Base-by-base conservation (phyloP, 2,329 filamentous ascomycete genomes). In the Phaeoacremonium minimum region DNA sequence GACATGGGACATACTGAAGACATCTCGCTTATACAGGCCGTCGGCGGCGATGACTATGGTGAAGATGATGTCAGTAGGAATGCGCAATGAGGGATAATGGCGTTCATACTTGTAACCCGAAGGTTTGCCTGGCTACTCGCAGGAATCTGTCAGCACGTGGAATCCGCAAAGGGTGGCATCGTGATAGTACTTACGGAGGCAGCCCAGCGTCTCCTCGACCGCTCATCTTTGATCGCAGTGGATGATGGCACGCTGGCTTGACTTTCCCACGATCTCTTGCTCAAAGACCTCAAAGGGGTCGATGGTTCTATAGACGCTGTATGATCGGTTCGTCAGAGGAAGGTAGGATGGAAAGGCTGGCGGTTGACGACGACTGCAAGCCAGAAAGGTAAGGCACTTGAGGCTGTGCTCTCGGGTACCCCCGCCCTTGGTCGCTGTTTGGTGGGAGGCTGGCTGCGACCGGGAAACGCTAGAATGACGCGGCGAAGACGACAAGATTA, bases 21-120 rank as follows among this genome's bases (percentile, higher is more conserved):
- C 90, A 87, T 98, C 93, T 67, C 93, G 83, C 74, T 97, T 98
- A 75, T 96, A 97, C 48, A 98, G 75, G 43, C 93, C 93, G 75
- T 98, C 93, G 52, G 93, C 93, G 52, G 93, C 93, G 71, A 98
- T 96, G 69, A 98, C 93, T 97, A 62, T 29, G 29, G 12, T 6
- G 14, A 16, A 19, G 51, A 52, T 46, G 33, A 45, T 40, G 57
- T 75, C 53, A 71, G 64, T 50, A 57, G 43, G 34, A 15, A 42
- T 39, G 19, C 26, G 37, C 33, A 28, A 43, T 38, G 39, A 41
- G 37, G 37, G 37, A 42, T 42, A 33, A 39, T 44, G 43, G 41
- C 30, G 49, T 64, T 78, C 61, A n/a, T 78, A 96, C 91, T 95
- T 54, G 90, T 96, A 51, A 97, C 80, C 67, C 91, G 83, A 58